Evolutionary conservation across 2,329 filamentous ascomycete species (phyloP).

Genomic region (Verticillium nonalfalfae): DNA sequence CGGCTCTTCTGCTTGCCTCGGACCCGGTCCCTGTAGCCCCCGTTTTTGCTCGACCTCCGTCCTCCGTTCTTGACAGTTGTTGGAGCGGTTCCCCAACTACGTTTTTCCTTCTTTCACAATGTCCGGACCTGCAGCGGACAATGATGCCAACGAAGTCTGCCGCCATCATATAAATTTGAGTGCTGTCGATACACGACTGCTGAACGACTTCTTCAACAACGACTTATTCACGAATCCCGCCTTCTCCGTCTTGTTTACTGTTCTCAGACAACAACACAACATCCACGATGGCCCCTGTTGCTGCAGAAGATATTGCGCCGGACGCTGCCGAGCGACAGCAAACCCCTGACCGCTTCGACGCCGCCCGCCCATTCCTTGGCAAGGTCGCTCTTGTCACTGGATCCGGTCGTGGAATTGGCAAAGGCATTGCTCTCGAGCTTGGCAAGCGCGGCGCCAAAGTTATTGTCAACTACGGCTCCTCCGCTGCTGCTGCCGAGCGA

Average conservation of each 20-base stretch:
- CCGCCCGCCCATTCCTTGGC: slow-evolving; percentile 34
- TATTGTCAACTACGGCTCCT: slow-evolving; percentile 61
- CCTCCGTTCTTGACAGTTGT: not conserved
- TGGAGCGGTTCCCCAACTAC: not conserved
- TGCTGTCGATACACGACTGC: not conserved
- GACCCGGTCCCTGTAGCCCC: not conserved
- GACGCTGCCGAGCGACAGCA: slow-evolving; percentile 10
- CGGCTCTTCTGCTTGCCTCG: not conserved
- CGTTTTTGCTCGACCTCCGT: not conserved
- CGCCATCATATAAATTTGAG: not conserved
- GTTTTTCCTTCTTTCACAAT: not conserved
- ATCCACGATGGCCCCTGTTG: slow-evolving; percentile 20
- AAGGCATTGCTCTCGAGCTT: slow-evolving; percentile 61
- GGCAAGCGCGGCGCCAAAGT: slow-evolving; percentile 58
- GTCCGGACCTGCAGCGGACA: not conserved
- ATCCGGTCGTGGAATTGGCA: slow-evolving; percentile 59
- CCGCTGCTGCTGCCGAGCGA: slow-evolving; percentile 46
- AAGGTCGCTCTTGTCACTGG: slow-evolving; percentile 59
- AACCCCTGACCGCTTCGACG: slow-evolving; percentile 17
- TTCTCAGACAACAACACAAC: slow-evolving; percentile 8
- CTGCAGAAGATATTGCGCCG: slow-evolving; percentile 8
- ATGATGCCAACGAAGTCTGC: not conserved
- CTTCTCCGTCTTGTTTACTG: not conserved
- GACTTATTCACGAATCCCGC: not conserved
- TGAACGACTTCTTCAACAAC: not conserved